A percentile compares a stretch with the other conserved stretches of the same genome.
Evolutionary conservation across 495 filamentous ascomycete genomes (phyloP).

Genomic region (Penicillium antarcticum): DNA sequence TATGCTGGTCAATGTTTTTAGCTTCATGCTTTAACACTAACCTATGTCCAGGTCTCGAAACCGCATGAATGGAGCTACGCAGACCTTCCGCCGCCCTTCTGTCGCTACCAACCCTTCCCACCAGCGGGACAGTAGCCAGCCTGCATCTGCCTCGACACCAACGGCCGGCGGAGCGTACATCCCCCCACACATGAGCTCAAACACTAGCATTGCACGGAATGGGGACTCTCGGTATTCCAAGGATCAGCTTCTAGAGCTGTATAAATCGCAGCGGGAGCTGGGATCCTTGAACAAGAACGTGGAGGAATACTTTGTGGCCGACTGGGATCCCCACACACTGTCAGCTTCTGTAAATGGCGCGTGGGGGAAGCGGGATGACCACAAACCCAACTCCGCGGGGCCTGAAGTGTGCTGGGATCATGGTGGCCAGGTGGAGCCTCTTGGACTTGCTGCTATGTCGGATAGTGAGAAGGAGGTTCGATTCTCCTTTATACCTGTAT

Average conservation of each 20-base stretch:
- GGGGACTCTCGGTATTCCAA: conserved; percentile 73
- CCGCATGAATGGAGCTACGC: conserved; percentile 74
- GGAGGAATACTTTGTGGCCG: conserved; percentile 66
- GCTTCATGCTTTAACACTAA: conserved; percentile 17
- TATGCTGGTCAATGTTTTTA: conserved; percentile 3
- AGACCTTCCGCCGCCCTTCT: conserved; percentile 83
- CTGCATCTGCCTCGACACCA: conserved; percentile 47
- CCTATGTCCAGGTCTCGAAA: conserved; percentile 54
- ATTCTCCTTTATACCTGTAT: conserved; percentile 18
- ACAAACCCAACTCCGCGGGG: conserved; percentile 58
- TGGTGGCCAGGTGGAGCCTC: conserved; percentile 65
- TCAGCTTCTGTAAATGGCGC: conserved; percentile 60
- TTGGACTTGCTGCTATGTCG: conserved; percentile 73
- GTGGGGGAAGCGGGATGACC: conserved; percentile 77
- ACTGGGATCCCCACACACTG: conserved; percentile 69
- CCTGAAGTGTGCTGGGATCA: conserved; percentile 89
- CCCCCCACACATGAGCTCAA: conserved; percentile 57
- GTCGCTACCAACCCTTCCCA: conserved; percentile 60
- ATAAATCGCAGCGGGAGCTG: conserved; percentile 54
- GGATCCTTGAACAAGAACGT: conserved; percentile 60
- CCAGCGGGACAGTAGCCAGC: conserved; percentile 46
- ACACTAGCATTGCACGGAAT: conserved; percentile 50
- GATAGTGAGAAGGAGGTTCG: conserved; percentile 78
- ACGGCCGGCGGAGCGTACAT: conserved; percentile 54
- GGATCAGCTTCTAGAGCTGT: conserved; percentile 78